phyloP scores from a whole-genome alignment of 148 eudicot species.

The Cornus controversa region DNA sequence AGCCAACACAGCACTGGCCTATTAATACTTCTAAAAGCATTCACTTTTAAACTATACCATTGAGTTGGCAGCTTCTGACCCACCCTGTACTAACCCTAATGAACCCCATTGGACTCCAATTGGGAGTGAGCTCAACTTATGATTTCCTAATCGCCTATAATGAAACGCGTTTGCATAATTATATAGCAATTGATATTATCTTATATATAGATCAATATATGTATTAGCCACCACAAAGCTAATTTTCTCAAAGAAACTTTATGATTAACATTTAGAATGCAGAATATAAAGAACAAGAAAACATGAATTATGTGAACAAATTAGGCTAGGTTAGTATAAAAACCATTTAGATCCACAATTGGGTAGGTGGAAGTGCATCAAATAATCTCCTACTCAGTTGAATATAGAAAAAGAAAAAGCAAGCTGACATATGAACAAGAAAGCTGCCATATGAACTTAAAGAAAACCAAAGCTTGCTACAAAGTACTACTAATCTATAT shows the following conservation, averaged over 20 bases:
- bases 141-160: neutral
- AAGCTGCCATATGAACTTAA: slow-evolving; percentile 29
- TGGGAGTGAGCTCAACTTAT: neutral
- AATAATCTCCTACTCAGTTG: slow-evolving; percentile 25
- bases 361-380: slow-evolving; percentile 21
- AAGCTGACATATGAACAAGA: neutral
- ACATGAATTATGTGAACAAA: neutral
- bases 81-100: no score
- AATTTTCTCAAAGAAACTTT: neutral
- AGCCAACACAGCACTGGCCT: slow-evolving; percentile 16
- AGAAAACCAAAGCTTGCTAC: slow-evolving; percentile 36
- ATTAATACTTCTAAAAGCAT: slow-evolving; percentile 20
- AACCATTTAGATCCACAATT: slow-evolving; percentile 16
- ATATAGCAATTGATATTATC: neutral
- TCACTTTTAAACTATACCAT: slow-evolving; percentile 6
- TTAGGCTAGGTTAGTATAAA: neutral
- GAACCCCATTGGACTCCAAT: no score
- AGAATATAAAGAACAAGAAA: no score
- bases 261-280: neutral
- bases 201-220: neutral
- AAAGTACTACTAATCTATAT: slow-evolving; percentile 8
- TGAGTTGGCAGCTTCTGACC: neutral
- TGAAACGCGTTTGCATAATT: neutral
- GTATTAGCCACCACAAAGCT: neutral
- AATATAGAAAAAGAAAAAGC: slow-evolving; percentile 7